These are phyloP conservation scores for Austroboletus festivus DNA, from an alignment of 768 basidiomycete genomes.

Conservation along the genomic window DNA sequence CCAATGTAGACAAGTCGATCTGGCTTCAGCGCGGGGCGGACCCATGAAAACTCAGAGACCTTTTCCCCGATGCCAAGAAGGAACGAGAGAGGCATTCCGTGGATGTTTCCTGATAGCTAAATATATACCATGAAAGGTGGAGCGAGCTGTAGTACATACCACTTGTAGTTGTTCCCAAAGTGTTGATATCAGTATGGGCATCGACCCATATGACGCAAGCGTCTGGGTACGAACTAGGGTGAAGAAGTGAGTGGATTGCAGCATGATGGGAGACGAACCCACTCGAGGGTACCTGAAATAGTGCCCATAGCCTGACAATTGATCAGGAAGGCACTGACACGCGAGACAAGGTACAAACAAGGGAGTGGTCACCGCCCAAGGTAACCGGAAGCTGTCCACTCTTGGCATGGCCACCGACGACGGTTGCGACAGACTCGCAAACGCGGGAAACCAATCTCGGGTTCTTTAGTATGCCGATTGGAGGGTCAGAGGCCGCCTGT, in stretches of 20 bases:
- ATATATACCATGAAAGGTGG: conserved; percentile 1
- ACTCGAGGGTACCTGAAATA: conserved; percentile 85
- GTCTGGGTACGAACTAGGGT: conserved; percentile 62
- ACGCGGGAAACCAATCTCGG: conserved; percentile 85
- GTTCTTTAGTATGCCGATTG: conserved; percentile 88
- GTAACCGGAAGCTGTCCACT: conserved; percentile 85
- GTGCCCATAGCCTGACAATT: conserved; percentile 79
- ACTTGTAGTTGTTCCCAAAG: conserved; percentile 72
- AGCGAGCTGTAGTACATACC: conserved; percentile 38
- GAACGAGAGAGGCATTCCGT: conserved; percentile 98
- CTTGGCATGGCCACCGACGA: conserved; percentile 70
- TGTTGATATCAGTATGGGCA: conserved; percentile 97
- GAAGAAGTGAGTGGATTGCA: conserved; percentile 3
- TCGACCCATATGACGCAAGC: conserved; percentile 95
- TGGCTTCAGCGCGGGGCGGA: conserved; percentile 63
- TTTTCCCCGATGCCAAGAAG: conserved; percentile 52
- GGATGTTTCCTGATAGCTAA: conserved; percentile 71
- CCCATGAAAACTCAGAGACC: conserved; percentile 50
- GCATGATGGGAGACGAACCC: conserved; percentile 18
- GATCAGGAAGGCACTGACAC: conserved; percentile 5
- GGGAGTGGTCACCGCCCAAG: conserved; percentile 93
- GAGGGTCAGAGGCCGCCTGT: conserved; percentile 48
- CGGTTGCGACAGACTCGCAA: conserved; percentile 71
- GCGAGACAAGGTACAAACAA: conserved; percentile 47
- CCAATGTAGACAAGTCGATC: conserved; percentile 94